Percentiles rank a stretch among this genome's conserved stretches.
phyloP scores from a whole-genome alignment of 768 basidiomycete genomes.

The Kwoniella dejecticola region DNA sequence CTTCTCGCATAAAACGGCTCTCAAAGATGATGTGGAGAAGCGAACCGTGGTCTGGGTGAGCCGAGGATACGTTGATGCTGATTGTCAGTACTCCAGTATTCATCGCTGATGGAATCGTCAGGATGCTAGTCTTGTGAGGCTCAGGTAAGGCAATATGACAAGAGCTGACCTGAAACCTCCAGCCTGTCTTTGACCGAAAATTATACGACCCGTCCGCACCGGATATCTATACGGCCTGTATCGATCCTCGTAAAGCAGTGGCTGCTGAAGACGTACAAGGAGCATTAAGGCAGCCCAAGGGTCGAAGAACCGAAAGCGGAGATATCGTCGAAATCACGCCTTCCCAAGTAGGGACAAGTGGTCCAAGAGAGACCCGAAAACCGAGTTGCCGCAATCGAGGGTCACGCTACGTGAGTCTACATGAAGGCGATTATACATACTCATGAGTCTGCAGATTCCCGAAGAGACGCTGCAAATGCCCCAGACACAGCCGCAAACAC shows the following conservation, averaged over 20 bases:
- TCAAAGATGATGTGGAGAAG: neutral
- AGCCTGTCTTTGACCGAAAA: conserved; percentile 12
- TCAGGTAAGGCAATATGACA: too few relatives aligned
- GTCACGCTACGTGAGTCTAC: neutral
- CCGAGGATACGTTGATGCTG: neutral
- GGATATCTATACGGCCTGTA: neutral
- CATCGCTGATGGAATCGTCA: too few relatives aligned
- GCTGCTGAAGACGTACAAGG: neutral
- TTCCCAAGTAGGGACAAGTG: neutral
- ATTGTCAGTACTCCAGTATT: too few relatives aligned
- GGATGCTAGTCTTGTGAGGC: too few relatives aligned
- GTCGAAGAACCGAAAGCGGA: neutral
- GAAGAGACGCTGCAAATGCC: conserved; percentile 11
- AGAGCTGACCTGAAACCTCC: neutral
- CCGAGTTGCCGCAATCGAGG: neutral
- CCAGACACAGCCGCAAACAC: neutral
- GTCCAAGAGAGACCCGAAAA: neutral
- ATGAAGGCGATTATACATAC: neutral
- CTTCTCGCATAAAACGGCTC: neutral
- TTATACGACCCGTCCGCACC: neutral
- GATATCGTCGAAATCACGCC: neutral
- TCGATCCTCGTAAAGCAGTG: conserved; percentile 1
- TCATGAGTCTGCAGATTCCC: neutral
- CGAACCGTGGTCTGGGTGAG: conserved; percentile 14
- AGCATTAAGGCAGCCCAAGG: conserved; percentile 3